Evolutionary conservation across 106 monocot genomes (phyloP).

Genomic region (Allium fistulosum): DNA sequence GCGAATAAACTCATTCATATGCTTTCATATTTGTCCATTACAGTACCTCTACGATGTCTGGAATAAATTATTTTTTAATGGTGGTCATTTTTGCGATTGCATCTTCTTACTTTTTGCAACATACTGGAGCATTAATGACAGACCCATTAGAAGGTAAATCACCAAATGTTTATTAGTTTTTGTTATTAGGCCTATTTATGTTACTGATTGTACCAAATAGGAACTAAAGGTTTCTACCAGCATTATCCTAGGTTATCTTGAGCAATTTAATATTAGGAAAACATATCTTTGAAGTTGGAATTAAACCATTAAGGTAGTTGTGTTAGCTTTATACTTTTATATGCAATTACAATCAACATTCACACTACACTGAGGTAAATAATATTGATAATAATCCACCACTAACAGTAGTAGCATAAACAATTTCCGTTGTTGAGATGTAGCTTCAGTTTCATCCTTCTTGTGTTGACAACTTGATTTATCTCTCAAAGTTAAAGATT

Average conservation of each 20-base stretch:
- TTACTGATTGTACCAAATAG: background rate
- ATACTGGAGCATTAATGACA: slow-evolving; percentile 22
- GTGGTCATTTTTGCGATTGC: slow-evolving; percentile 11
- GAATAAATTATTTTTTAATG: background rate
- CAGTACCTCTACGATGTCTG: slow-evolving; percentile 4
- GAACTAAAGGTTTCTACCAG: background rate
- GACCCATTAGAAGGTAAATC: slow-evolving; percentile 48
- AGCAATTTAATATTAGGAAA: too few relatives aligned
- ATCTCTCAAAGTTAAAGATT: too few relatives aligned
- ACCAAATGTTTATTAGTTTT: background rate
- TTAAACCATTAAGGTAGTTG: too few relatives aligned
- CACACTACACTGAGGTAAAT: too few relatives aligned
- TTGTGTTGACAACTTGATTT: too few relatives aligned
- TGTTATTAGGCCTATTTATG: background rate
- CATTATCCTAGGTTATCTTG: background rate
- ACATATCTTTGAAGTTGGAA: too few relatives aligned
- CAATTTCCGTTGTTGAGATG: too few relatives aligned
- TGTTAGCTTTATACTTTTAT: too few relatives aligned
- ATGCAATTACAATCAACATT: too few relatives aligned
- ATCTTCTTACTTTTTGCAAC: slow-evolving; percentile 13
- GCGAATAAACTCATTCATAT: slow-evolving; percentile 2
- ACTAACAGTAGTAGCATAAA: too few relatives aligned
- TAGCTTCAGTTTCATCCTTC: too few relatives aligned
- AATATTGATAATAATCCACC: too few relatives aligned
- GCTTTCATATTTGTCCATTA: background rate